Conservation (phyloP, 345 rosid species). For the Populus euphratica region DNA sequence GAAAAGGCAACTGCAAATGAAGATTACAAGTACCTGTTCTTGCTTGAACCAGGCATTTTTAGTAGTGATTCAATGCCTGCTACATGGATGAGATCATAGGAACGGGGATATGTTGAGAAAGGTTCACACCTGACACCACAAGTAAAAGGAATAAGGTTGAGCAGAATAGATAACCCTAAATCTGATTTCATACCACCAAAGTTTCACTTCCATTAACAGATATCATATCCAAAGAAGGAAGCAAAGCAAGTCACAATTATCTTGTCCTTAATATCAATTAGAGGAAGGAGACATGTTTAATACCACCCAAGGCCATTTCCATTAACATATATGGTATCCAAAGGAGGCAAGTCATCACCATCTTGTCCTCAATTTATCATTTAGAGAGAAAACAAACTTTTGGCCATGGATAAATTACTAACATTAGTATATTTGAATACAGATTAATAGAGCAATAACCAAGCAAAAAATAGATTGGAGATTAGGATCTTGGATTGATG, state of each 20-base stretch:
- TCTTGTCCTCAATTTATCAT: neutral
- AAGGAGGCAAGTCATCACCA: neutral
- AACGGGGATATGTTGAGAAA: conserved; percentile 96
- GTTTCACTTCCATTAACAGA: neutral
- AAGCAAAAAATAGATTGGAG: neutral
- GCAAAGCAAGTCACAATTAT: neutral
- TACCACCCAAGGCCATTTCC: neutral
- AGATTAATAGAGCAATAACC: neutral
- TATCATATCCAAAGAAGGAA: neutral
- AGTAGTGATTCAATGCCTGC: conserved; percentile 73
- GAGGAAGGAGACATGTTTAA: neutral
- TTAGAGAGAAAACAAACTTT: neutral
- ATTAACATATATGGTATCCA: neutral
- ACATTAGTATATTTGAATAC: neutral
- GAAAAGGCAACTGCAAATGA: neutral
- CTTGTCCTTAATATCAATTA: neutral
- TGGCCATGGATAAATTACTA: neutral
- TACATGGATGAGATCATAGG: conserved; percentile 87
- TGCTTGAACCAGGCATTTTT: conserved; percentile 17
- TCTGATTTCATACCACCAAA: neutral
- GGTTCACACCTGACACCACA: conserved; percentile 83
- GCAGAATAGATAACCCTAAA: neutral
- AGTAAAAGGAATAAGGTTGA: conserved; percentile 8
- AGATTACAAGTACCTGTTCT: conserved; percentile 18
- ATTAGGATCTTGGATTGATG: neutral